Percentiles rank a stretch among this genome's conserved stretches.
These are phyloP conservation scores for Cyberlindnera euphorbiiphila DNA, from an alignment of 805 yeast species.

Conservation along the genomic window DNA sequence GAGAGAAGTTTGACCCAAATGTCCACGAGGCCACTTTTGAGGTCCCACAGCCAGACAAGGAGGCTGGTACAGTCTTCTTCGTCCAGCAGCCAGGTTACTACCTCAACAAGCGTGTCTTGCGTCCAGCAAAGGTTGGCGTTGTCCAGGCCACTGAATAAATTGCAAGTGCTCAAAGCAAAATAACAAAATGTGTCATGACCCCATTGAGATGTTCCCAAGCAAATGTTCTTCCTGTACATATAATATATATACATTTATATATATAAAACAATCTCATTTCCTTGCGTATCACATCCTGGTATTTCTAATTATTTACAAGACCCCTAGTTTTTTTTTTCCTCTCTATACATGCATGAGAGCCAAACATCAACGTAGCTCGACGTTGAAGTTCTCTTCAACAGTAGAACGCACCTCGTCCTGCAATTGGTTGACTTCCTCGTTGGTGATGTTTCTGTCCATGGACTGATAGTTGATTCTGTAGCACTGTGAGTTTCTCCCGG, in stretches of 20 bases:
- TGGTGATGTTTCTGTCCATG: constrained; percentile 89
- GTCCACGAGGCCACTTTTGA: constrained; percentile 52
- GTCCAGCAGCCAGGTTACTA: constrained; percentile 51
- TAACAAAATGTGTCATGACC: not conserved
- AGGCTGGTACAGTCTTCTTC: constrained; percentile 50
- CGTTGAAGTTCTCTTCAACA: constrained; percentile 48
- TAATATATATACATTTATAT: not conserved
- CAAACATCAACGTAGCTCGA: constrained; percentile 46
- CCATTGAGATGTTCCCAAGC: no score
- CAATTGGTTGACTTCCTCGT: constrained; percentile 72
- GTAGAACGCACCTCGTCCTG: constrained; percentile 62
- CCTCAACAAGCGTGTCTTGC: constrained; percentile 47
- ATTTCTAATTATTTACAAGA: no score
- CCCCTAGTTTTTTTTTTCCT: no score
- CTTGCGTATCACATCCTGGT: no score
- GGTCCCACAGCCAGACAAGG: constrained; percentile 50
- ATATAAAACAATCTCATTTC: no score
- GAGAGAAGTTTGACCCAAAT: constrained; percentile 48
- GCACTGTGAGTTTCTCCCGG: constrained; percentile 72
- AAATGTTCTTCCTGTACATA: constrained; percentile 5
- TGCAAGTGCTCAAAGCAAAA: no score
- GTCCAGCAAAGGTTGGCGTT: constrained; percentile 56
- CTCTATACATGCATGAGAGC: not conserved
- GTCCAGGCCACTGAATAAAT: no score
- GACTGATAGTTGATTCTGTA: constrained; percentile 91